phyloP scores from a whole-genome alignment of 2,329 filamentous ascomycete genomes.

The Neopestalotiopsis clavispora region DNA sequence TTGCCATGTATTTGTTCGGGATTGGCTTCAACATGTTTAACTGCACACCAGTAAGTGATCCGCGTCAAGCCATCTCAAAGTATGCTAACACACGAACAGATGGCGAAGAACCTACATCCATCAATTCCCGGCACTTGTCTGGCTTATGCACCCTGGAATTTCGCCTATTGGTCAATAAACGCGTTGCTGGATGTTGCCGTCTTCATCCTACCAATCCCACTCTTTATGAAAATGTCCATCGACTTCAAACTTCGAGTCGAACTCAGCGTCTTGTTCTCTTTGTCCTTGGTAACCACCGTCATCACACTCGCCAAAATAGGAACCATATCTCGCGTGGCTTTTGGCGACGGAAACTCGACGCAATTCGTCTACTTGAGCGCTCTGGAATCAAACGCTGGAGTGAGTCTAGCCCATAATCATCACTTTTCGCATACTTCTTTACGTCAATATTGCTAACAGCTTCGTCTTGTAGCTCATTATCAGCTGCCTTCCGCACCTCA shows the following conservation, averaged over 20 bases:
- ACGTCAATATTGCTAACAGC: neutral
- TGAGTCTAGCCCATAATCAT: neutral
- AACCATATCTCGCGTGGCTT: neutral
- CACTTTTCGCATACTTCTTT: neutral
- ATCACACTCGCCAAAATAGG: neutral
- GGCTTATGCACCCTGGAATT: neutral
- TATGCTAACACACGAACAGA: neutral
- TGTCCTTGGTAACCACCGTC: neutral
- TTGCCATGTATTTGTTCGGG: neutral
- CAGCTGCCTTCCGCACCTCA: neutral
- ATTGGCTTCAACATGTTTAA: neutral
- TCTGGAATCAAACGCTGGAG: neutral
- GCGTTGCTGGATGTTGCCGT: neutral
- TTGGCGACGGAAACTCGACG: neutral
- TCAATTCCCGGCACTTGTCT: neutral
- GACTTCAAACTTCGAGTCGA: neutral
- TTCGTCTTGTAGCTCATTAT: neutral
- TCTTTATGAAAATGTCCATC: neutral
- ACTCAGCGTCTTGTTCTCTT: neutral
- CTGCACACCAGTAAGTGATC: neutral
- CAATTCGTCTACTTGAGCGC: neutral
- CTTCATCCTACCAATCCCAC: neutral
- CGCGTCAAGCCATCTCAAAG: neutral
- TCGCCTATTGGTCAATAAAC: neutral
- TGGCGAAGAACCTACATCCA: neutral